A percentile compares a stretch with the other conserved stretches of the same genome.
Conservation (phyloP, 805 yeast genomes). For the Monosporozyma siamensis region DNA sequence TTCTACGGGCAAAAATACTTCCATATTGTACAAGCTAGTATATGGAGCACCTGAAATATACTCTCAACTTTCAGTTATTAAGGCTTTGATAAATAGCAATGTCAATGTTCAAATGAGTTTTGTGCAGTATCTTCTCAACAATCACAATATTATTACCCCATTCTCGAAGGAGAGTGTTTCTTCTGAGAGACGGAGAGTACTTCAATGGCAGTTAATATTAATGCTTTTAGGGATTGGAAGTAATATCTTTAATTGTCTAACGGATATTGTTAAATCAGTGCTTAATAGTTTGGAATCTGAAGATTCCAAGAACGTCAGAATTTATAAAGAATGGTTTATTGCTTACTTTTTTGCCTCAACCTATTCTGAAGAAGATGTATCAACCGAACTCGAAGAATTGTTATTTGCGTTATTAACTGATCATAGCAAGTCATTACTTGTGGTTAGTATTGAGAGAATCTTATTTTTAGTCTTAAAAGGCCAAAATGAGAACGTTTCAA, state of each 20-base stretch:
- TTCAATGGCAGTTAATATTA: background rate
- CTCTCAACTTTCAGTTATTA: conserved; percentile 40
- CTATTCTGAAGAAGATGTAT: conserved; percentile 9
- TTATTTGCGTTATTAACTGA: conserved; percentile 28
- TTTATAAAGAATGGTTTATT: conserved; percentile 53
- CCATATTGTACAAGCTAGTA: conserved; percentile 33
- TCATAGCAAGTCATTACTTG: conserved; percentile 32
- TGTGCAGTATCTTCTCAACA: no score
- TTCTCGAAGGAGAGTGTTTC: no score
- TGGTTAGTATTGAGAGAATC: conserved; percentile 59
- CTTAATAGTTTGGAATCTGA: conserved; percentile 33
- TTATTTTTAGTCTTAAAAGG: conserved; percentile 45
- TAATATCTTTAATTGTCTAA: background rate
- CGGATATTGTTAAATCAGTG: background rate
- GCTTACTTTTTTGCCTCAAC: conserved; percentile 6
- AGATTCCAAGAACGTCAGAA: conserved; percentile 67
- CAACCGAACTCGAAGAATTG: conserved; percentile 12
- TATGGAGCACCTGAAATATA: conserved; percentile 55
- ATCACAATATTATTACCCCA: no score
- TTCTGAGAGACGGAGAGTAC: no score
- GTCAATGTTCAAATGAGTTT: no score
- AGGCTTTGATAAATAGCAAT: conserved; percentile 1
- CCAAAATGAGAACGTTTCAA: conserved; percentile 23
- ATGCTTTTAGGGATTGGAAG: no score
- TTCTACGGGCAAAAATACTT: conserved; percentile 6